phyloP scores from a whole-genome alignment of 345 rosid genomes.

The Salix caprea region DNA sequence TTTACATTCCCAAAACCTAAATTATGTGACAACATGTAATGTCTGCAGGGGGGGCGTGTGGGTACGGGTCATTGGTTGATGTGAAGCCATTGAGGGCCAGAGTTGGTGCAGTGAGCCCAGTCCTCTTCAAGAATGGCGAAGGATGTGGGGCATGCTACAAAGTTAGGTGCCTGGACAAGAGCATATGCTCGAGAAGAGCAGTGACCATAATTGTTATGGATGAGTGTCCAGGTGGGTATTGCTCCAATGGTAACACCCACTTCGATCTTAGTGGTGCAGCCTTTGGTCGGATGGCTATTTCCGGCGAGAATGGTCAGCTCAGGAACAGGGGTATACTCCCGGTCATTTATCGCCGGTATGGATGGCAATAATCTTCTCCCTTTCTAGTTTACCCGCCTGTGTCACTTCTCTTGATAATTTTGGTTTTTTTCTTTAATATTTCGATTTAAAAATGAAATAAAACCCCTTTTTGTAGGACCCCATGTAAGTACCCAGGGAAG shows the following conservation, averaged over 20 bases:
- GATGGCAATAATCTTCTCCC: background rate
- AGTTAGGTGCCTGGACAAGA: slow-evolving; percentile 65
- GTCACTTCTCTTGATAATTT: background rate
- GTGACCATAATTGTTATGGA: slow-evolving; percentile 92
- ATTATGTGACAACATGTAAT: background rate
- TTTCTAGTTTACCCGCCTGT: background rate
- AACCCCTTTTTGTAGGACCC: slow-evolving; percentile 43
- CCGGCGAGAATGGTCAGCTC: slow-evolving; percentile 56
- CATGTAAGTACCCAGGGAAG: slow-evolving; percentile 81
- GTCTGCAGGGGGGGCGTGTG: slow-evolving; percentile 87
- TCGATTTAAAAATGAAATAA: background rate
- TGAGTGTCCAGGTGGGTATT: slow-evolving; percentile 74
- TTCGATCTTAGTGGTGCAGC: slow-evolving; percentile 98
- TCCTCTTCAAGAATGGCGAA: slow-evolving; percentile 74
- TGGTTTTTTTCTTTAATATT: background rate
- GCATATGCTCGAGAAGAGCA: slow-evolving; percentile 70
- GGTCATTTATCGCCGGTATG: slow-evolving; percentile 55
- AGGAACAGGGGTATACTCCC: slow-evolving; percentile 75
- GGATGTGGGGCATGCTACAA: slow-evolving; percentile 97
- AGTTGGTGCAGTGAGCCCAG: slow-evolving; percentile 88
- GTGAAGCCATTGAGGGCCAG: slow-evolving; percentile 81
- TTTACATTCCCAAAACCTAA: background rate
- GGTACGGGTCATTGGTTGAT: slow-evolving; percentile 83
- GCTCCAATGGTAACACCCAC: slow-evolving; percentile 60
- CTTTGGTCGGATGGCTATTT: slow-evolving; percentile 76